Evolutionary conservation across 1,139 yeast genomes (phyloP), one percentile per base, ranked within the genome.

Genomic region (Suhomyces ambrosiae): DNA sequence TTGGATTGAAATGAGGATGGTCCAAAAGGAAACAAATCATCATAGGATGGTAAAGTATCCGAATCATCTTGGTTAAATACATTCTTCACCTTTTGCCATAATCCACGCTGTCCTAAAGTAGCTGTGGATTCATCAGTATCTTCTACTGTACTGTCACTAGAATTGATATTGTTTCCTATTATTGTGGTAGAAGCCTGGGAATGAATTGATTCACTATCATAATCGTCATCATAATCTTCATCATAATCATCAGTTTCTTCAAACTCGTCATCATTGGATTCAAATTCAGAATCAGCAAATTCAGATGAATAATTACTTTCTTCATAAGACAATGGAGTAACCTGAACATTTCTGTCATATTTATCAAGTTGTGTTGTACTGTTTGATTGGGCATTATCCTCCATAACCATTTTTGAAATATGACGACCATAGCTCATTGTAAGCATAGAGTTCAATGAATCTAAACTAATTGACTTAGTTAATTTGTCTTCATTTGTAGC

Each of bases 1-100:
- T 57, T 66, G 29, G 58, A 51, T 16, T 50, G 47, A 40, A 52
- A 53, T 10, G 56, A 49, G 2, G 58, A 61, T 26, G 70, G 65
- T 2, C 80, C 82, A 40, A 74, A 69, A 11, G 96, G 96, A 71
- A 81, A 88, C 36, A 88, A 72, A 46, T 88, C 96, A 46, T 86
- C 90, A 53, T 88, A 88, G 24, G 82, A 74, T 9, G 96, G 96
- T 42, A 83, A 69, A 13, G 74, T 76, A 7, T 55, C 60, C 26
- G 75, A 78, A 21, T 62, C 71, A 30, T 57, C 61, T 32, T 60
- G 60, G 42, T 71, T 70, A 52, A 81, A 76, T 4, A 79, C 86
- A 41, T 73, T 76, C 57, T 78, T 74, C 57, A 82, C 78, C 52
- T 78, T 80, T 46, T 74, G 76, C 86, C 88, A 81, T 40, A 81